These are phyloP conservation scores for Jasminum sambac DNA, from an alignment of 257 asterid genomes.

Conservation along the genomic window DNA sequence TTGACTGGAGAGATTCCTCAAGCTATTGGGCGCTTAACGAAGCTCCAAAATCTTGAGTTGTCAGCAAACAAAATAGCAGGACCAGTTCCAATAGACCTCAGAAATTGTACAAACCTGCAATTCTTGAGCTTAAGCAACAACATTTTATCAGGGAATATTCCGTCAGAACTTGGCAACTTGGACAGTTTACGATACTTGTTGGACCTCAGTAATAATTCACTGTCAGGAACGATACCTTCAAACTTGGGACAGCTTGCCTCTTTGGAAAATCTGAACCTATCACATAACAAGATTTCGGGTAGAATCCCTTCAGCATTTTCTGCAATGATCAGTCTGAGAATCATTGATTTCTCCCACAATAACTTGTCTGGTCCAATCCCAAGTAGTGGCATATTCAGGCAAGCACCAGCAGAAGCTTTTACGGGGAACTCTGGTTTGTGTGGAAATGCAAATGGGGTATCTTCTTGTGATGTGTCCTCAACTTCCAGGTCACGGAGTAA, in stretches of 20 bases:
- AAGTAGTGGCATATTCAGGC: constrained; percentile 34
- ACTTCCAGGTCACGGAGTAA: constrained; percentile 35
- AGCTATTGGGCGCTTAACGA: constrained; percentile 40
- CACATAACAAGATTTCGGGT: constrained; percentile 66
- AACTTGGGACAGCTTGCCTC: constrained; percentile 48
- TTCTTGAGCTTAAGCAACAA: constrained; percentile 57
- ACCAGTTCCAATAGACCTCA: constrained; percentile 49
- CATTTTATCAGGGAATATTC: constrained; percentile 54
- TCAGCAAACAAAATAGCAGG: constrained; percentile 57
- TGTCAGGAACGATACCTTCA: constrained; percentile 64
- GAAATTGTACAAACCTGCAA: constrained; percentile 38
- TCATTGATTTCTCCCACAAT: constrained; percentile 67
- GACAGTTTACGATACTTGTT: constrained; percentile 41
- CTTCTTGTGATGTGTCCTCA: constrained; percentile 40
- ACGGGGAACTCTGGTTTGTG: constrained; percentile 62
- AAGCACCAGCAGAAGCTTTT: constrained; percentile 47
- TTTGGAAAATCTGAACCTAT: constrained; percentile 62
- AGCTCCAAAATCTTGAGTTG: constrained; percentile 59
- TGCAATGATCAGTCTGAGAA: constrained; percentile 52
- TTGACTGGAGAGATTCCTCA: constrained; percentile 66
- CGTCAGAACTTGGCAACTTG: constrained; percentile 58
- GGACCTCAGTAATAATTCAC: constrained; percentile 63
- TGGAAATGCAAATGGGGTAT: constrained; percentile 58
- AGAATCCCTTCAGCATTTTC: constrained; percentile 56
- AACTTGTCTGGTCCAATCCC: constrained; percentile 71